Conservation (phyloP, 352 stramenopile genomes). For the Thalassiosira ordinaria region DNA sequence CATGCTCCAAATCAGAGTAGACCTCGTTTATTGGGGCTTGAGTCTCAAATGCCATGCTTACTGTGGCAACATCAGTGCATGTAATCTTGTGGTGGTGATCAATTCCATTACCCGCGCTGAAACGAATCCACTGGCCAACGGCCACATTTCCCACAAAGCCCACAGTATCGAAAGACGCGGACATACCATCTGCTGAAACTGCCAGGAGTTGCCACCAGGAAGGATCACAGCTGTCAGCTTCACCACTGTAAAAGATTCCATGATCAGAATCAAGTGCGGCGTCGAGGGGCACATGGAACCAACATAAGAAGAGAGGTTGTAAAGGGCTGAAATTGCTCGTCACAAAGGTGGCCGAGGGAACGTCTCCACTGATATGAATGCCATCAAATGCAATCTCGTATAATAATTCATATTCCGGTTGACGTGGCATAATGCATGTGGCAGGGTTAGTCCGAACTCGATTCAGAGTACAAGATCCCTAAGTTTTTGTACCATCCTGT, state of each 20-base stretch:
- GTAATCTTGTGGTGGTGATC: conserved; percentile 64
- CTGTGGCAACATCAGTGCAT: conserved; percentile 28
- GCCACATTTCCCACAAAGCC: conserved; percentile 43
- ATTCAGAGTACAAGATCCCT: conserved; percentile 55
- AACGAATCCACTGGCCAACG: conserved; percentile 61
- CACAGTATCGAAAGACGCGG: conserved; percentile 55
- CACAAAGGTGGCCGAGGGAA: conserved; percentile 81
- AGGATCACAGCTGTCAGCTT: conserved; percentile 46
- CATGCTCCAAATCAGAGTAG: conserved; percentile 75
- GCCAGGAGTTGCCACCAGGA: conserved; percentile 48
- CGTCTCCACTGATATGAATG: conserved; percentile 87
- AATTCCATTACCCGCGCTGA: conserved; percentile 62
- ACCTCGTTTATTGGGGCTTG: conserved; percentile 36
- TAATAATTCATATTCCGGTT: conserved; percentile 85
- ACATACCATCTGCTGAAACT: conserved; percentile 59
- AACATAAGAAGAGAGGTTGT: conserved; percentile 49
- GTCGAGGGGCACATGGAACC: conserved; percentile 57
- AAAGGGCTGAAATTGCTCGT: conserved; percentile 59
- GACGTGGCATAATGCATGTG: conserved; percentile 57
- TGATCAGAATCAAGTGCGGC: conserved; percentile 54
- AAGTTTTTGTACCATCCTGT: conserved; percentile 64
- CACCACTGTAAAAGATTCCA: conserved; percentile 62
- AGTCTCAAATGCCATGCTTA: conserved; percentile 48
- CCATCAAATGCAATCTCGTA: conserved; percentile 91
- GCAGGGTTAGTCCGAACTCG: conserved; percentile 33